phyloP scores from a whole-genome alignment of 2,329 filamentous ascomycete genomes.

The Pezicula rhizophila region DNA sequence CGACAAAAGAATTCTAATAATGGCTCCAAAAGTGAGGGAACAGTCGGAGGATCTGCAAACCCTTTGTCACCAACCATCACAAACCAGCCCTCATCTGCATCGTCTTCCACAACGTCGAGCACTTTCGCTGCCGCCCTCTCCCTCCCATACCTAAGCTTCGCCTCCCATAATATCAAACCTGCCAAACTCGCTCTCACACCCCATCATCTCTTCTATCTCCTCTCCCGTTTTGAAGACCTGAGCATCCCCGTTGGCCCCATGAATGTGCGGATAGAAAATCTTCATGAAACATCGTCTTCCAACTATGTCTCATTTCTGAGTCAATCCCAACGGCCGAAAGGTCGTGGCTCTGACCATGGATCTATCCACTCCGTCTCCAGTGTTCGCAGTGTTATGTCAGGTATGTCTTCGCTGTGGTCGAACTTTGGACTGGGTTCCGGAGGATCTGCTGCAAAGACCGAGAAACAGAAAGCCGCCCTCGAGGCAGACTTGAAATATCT shows the following conservation, averaged over 20 bases:
- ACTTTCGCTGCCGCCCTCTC: slow-evolving; percentile 81
- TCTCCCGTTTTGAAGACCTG: slow-evolving; percentile 91
- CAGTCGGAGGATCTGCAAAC: slow-evolving; percentile 37
- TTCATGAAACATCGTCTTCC: slow-evolving; percentile 78
- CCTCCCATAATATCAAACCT: slow-evolving; percentile 79
- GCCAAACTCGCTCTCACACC: slow-evolving; percentile 89
- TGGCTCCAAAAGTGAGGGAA: slow-evolving; percentile 57
- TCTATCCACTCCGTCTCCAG: slow-evolving; percentile 95
- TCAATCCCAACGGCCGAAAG: slow-evolving; percentile 73
- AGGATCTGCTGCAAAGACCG: slow-evolving; percentile 74
- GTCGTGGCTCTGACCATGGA: slow-evolving; percentile 73
- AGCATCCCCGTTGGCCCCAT: slow-evolving; percentile 87
- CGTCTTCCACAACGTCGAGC: slow-evolving; percentile 61
- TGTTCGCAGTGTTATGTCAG: slow-evolving; percentile 94
- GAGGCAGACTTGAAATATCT: slow-evolving; percentile 90
- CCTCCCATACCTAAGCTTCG: slow-evolving; percentile 76
- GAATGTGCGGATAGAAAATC: slow-evolving; percentile 91
- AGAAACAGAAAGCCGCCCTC: slow-evolving; percentile 81
- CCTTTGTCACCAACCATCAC: slow-evolving; percentile 39
- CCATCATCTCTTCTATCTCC: slow-evolving; percentile 92
- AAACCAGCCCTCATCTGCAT: slow-evolving; percentile 53
- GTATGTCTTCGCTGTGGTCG: slow-evolving; percentile 90
- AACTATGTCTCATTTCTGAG: slow-evolving; percentile 96
- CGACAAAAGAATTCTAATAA: slow-evolving; percentile 65
- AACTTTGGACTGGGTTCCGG: slow-evolving; percentile 77